phyloP scores from a whole-genome alignment of 495 filamentous ascomycete species.

The Clohesyomyces aquaticus region DNA sequence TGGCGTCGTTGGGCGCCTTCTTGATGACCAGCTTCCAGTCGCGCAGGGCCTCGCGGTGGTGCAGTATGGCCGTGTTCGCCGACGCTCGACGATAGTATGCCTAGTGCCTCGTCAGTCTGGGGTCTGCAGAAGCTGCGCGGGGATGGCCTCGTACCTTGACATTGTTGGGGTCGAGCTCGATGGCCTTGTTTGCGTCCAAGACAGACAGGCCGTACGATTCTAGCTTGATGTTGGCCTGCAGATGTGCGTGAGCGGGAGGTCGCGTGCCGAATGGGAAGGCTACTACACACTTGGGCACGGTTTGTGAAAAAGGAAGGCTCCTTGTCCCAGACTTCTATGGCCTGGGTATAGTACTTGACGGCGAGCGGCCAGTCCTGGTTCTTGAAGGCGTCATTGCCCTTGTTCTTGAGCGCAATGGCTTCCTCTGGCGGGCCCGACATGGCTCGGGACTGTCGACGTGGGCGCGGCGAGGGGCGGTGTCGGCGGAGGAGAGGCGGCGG shows the following conservation, averaged over 20 bases:
- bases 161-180: constrained; percentile 86
- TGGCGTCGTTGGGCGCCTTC: constrained; percentile 82
- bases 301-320: constrained; percentile 93
- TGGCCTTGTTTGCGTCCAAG: constrained; percentile 88
- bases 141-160: constrained; percentile 65
- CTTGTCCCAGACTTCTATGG: constrained; percentile 81
- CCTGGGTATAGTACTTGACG: constrained; percentile 83
- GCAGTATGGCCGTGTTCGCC: constrained; percentile 85
- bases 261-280: constrained; percentile 22
- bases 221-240: constrained; percentile 87
- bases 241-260: constrained; percentile 7
- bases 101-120: constrained; percentile 49
- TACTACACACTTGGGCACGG: constrained; percentile 82
- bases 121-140: neutral
- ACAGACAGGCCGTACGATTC: constrained; percentile 94
- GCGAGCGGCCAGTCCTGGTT: constrained; percentile 85
- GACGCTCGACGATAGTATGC: constrained; percentile 95
- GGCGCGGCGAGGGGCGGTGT: too few species aligned
- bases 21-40: constrained; percentile 92
- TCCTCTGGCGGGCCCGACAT: constrained; percentile 61
- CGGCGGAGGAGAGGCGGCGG: neutral
- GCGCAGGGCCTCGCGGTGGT: constrained; percentile 80
- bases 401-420: constrained; percentile 82
- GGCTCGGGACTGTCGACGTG: neutral
- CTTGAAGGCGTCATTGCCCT: constrained; percentile 92